phyloP scores from a whole-genome alignment of 208 protist genomes.

The Hexamita inflata region DNA sequence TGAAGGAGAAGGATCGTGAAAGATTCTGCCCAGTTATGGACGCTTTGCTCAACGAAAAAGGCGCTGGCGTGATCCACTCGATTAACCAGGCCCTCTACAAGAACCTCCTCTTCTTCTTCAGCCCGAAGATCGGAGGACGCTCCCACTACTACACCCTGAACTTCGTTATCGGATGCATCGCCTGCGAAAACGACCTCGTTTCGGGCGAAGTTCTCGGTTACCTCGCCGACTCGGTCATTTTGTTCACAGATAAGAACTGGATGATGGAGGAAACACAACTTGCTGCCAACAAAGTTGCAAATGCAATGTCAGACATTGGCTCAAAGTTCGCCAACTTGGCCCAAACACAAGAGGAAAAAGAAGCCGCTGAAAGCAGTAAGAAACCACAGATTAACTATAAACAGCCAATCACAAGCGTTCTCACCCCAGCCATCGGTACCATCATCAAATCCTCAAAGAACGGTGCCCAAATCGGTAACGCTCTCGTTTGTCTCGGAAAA shows the following conservation, averaged over 20 bases:
- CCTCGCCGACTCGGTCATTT: background rate
- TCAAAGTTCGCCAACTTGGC: too few relatives aligned
- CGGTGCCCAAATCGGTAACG: background rate
- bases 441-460: background rate
- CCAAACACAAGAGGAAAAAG: too few relatives aligned
- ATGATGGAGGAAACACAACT: background rate
- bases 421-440: background rate
- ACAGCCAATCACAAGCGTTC: background rate
- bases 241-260: background rate
- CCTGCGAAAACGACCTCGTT: background rate
- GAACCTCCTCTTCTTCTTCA: background rate
- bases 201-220: background rate
- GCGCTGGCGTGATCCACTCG: too few relatives aligned
- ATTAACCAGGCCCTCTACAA: background rate
- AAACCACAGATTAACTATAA: background rate
- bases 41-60: background rate
- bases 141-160: background rate
- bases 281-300: too few relatives aligned
- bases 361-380: too few relatives aligned
- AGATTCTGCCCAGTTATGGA: background rate
- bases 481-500: background rate
- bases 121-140: background rate
- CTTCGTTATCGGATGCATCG: background rate
- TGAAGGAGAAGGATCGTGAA: background rate
- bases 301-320: too few relatives aligned